phyloP scores from a whole-genome alignment of 257 asterid species.

The Solanum medicagineum region DNA sequence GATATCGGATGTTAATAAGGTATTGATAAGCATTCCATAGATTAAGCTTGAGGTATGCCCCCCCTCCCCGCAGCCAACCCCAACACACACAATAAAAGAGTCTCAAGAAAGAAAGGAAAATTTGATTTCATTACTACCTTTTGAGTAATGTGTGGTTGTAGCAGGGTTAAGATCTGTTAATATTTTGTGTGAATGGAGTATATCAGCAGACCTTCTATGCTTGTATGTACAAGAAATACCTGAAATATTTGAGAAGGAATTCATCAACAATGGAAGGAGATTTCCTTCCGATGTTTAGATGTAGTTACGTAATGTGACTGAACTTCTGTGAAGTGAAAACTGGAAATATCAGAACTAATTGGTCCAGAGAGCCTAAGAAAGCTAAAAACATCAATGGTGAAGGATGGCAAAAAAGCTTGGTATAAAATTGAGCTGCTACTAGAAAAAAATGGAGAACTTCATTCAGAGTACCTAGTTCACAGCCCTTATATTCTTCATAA shows the following conservation, averaged over 20 bases:
- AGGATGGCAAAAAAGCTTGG: background rate
- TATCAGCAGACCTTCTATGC: background rate
- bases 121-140: background rate
- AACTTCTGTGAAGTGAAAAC: background rate
- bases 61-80: background rate
- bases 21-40: conserved; percentile 12
- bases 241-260: background rate
- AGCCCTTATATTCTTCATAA: background rate
- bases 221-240: background rate
- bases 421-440: background rate
- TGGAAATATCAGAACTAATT: background rate
- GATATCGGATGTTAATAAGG: conserved; percentile 96
- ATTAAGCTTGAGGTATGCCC: background rate
- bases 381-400: background rate
- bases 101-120: background rate
- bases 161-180: background rate
- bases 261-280: background rate
- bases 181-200: background rate
- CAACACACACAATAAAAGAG: background rate
- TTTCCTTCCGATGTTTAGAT: background rate
- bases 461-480: background rate
- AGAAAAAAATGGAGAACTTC: background rate
- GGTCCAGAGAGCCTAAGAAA: background rate
- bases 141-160: background rate
- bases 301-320: background rate